These are phyloP conservation scores for Coemansia biformis DNA, from an alignment of 192 early-diverging fungal genomes.

Conservation along the genomic window DNA sequence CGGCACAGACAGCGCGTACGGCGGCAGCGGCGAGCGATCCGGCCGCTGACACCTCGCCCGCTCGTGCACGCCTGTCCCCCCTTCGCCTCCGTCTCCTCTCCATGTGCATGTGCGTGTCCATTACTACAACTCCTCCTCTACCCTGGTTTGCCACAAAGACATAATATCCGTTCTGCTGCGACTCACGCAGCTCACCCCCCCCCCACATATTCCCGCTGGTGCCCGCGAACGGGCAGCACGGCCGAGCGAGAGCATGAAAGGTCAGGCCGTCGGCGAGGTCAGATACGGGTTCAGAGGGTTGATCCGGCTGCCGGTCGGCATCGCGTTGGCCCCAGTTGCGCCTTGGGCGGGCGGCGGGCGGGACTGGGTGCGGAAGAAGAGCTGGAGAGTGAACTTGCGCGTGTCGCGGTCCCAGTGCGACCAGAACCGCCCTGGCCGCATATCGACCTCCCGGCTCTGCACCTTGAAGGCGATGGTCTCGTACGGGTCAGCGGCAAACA, in stretches of 20 bases:
- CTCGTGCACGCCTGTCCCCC: no score
- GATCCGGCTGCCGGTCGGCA: conserved; percentile 3
- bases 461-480: conserved; percentile 92
- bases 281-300: conserved; percentile 32
- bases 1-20: conserved; percentile 6
- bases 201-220: no score
- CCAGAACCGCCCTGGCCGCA: conserved; percentile 80
- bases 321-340: conserved; percentile 19
- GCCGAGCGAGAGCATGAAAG: no score
- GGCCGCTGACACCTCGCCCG: background rate
- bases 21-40: conserved; percentile 14
- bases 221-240: no score
- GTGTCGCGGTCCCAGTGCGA: conserved; percentile 92
- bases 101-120: conserved; percentile 2
- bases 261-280: no score
- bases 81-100: no score
- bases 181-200: no score
- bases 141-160: background rate
- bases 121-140: background rate
- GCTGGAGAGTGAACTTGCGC: conserved; percentile 82
- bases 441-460: conserved; percentile 89
- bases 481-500: conserved; percentile 95
- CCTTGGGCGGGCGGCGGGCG: conserved; percentile 1
- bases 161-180: no score
- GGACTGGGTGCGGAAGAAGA: conserved; percentile 61